These are phyloP conservation scores for Dendrobium huoshanense DNA, from an alignment of 106 monocot genomes.

Conservation along the genomic window DNA sequence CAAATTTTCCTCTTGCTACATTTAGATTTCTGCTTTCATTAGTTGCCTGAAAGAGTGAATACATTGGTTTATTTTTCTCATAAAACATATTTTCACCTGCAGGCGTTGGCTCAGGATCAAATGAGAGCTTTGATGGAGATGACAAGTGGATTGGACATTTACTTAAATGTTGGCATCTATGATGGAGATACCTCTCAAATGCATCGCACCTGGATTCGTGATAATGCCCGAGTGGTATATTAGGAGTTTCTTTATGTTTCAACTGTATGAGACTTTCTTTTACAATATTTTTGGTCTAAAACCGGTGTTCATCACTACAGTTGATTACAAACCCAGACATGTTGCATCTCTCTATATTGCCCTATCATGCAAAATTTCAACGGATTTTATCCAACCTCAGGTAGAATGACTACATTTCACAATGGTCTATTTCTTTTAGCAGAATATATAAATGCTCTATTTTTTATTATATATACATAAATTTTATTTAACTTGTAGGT, in stretches of 20 bases:
- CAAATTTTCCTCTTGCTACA: background rate
- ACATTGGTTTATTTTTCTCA: background rate
- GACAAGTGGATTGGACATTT: slow-evolving; percentile 31
- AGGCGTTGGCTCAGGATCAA: slow-evolving; percentile 98
- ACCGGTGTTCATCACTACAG: slow-evolving; percentile 35
- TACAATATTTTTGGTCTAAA: background rate
- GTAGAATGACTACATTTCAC: slow-evolving; percentile 20
- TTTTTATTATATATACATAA: too few species aligned
- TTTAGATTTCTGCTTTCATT: background rate
- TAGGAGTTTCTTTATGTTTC: background rate
- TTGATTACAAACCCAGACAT: slow-evolving; percentile 97
- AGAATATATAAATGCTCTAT: background rate
- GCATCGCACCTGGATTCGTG: slow-evolving; percentile 53
- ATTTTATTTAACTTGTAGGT: background rate
- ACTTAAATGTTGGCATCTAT: slow-evolving; percentile 59
- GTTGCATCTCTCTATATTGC: slow-evolving; percentile 88
- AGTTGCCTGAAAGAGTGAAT: background rate
- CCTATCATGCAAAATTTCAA: slow-evolving; percentile 67
- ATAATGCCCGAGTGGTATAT: slow-evolving; percentile 74
- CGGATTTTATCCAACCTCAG: slow-evolving; percentile 87
- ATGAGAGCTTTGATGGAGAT: slow-evolving; percentile 66
- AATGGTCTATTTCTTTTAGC: background rate
- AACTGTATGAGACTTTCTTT: background rate
- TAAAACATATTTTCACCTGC: background rate
- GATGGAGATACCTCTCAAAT: slow-evolving; percentile 82